phyloP scores from a whole-genome alignment of 2,329 filamentous ascomycete species.

The Colletotrichum shisoi region DNA sequence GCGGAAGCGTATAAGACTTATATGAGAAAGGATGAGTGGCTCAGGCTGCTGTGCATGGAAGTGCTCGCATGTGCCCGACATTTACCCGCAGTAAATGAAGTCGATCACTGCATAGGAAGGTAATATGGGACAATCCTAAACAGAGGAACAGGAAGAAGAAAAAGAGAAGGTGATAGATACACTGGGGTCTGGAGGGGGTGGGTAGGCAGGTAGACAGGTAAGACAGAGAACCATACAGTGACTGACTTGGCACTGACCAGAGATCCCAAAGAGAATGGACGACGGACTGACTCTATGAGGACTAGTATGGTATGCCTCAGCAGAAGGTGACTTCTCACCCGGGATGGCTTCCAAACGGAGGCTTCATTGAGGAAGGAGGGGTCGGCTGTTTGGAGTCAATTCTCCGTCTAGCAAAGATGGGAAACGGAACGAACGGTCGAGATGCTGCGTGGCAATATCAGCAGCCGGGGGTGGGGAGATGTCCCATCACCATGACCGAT shows the following conservation, averaged over 20 bases:
- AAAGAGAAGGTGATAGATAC: conserved; percentile 16
- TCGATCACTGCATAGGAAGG: conserved; percentile 17
- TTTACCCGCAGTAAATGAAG: conserved; percentile 45
- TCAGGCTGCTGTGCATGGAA: conserved; percentile 25
- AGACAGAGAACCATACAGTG: conserved; percentile 13
- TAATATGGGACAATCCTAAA: conserved; percentile 13
- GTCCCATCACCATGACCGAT: neutral
- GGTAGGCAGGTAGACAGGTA: conserved; percentile 1
- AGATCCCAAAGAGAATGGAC: conserved; percentile 15
- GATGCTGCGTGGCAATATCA: conserved; percentile 21
- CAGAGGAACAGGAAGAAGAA: conserved; percentile 13
- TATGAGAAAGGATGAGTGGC: conserved; percentile 32
- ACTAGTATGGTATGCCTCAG: conserved; percentile 15
- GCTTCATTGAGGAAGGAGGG: conserved; percentile 16
- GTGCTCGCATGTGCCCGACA: conserved; percentile 41
- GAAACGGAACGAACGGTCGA: conserved; percentile 36
- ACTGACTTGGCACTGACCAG: neutral
- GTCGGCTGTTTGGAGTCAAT: conserved; percentile 23
- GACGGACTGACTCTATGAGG: neutral
- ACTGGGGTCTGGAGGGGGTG: conserved; percentile 10
- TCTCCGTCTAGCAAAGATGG: conserved; percentile 28
- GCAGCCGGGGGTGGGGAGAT: conserved; percentile 29
- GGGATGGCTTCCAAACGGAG: conserved; percentile 36
- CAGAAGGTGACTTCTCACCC: conserved; percentile 25
- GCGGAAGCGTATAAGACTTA: conserved; percentile 41